Evolutionary conservation across 2,329 filamentous ascomycete genomes (phyloP).

Genomic region (Penicillium sp.): DNA sequence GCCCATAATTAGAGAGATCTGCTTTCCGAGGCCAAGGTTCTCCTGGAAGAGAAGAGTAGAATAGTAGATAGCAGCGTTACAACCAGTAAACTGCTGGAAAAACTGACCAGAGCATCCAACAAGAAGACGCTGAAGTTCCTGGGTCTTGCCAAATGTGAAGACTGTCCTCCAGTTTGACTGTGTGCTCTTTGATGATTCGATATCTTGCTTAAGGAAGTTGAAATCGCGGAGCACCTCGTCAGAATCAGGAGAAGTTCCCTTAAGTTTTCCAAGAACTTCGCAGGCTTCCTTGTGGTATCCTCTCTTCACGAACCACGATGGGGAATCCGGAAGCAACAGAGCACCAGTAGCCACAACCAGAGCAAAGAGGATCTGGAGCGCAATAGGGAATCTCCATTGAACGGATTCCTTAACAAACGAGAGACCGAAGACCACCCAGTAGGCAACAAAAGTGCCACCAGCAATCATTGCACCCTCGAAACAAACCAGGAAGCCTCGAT

Average conservation of each 20-base stretch:
- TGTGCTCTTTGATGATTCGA: conserved; percentile 34
- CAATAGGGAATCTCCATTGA: conserved; percentile 50
- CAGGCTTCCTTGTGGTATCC: conserved; percentile 53
- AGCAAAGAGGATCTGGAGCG: conserved; percentile 48
- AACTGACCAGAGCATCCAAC: conserved; percentile 1
- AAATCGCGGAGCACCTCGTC: conserved; percentile 29
- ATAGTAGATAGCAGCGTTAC: conserved; percentile 3
- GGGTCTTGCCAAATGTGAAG: background rate
- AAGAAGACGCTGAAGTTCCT: background rate
- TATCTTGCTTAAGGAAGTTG: conserved; percentile 51
- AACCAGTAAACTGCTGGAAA: conserved; percentile 1
- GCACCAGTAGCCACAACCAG: conserved; percentile 24
- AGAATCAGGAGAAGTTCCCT: conserved; percentile 42
- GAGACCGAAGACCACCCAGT: conserved; percentile 32
- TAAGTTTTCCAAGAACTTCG: conserved; percentile 53
- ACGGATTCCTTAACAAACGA: conserved; percentile 29
- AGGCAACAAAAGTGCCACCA: conserved; percentile 27
- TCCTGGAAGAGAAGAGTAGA: background rate
- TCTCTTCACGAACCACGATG: conserved; percentile 57
- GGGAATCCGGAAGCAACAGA: conserved; percentile 53
- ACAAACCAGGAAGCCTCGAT: conserved; percentile 30
- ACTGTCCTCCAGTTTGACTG: background rate
- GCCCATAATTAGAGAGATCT: background rate
- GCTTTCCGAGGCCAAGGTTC: background rate
- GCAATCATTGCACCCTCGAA: conserved; percentile 28